A percentile compares a stretch with the other conserved stretches of the same genome.
These are phyloP conservation scores for Heritiera littoralis DNA, from an alignment of 345 rosid genomes.

Conservation along the genomic window DNA sequence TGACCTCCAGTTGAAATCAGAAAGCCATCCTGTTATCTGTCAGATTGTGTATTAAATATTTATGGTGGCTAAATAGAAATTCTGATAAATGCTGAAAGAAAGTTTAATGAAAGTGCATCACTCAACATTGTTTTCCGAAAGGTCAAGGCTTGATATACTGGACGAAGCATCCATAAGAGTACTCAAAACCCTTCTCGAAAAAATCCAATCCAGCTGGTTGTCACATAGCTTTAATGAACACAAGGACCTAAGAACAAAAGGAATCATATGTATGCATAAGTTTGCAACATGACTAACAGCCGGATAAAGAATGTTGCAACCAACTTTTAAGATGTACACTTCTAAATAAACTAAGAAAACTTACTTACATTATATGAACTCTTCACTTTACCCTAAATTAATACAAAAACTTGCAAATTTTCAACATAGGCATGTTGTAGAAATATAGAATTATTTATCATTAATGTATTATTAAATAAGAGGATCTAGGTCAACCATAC, in stretches of 20 bases:
- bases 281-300: not conserved
- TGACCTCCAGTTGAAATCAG: constrained; percentile 51
- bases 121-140: constrained; percentile 81
- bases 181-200: constrained; percentile 49
- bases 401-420: not conserved
- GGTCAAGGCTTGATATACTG: constrained; percentile 57
- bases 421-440: not conserved
- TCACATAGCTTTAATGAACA: constrained; percentile 56
- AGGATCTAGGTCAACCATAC: too few species aligned
- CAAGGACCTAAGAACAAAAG: constrained; percentile 58
- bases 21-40: constrained; percentile 88
- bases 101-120: constrained; percentile 27
- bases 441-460: too few species aligned
- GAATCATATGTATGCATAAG: not conserved
- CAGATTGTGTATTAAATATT: constrained; percentile 11
- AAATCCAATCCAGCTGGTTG: constrained; percentile 46
- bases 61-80: constrained; percentile 20
- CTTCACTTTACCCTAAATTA: not conserved
- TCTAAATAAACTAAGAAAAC: not conserved
- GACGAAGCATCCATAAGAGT: constrained; percentile 64
- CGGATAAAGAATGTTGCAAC: not conserved
- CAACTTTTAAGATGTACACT: not conserved
- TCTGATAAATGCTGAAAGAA: not conserved
- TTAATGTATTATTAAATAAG: too few species aligned
- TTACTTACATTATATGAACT: not conserved